Conservation (phyloP, 345 rosid genomes). For the Limnanthes douglasii region DNA sequence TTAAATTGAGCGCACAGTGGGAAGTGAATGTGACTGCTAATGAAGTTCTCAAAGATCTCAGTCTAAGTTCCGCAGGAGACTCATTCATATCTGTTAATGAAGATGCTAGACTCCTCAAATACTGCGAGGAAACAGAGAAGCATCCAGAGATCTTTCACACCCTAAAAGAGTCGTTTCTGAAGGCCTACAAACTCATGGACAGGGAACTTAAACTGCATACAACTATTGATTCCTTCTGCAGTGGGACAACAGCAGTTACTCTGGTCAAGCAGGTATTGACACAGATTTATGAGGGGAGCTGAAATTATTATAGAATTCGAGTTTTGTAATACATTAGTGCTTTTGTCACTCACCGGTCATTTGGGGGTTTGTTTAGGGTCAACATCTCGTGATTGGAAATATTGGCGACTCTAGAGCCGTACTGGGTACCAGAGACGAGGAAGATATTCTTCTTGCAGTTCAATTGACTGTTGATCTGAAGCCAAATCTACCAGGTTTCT, state of each 20-base stretch:
- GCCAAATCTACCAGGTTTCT: conserved; percentile 87
- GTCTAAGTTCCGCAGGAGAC: conserved; percentile 34
- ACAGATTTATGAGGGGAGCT: neutral
- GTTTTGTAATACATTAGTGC: neutral
- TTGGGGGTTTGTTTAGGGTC: conserved; percentile 36
- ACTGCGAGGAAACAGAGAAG: conserved; percentile 36
- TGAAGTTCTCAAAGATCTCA: conserved; percentile 30
- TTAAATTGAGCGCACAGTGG: conserved; percentile 66
- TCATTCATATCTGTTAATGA: conserved; percentile 48
- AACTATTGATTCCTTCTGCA: conserved; percentile 78
- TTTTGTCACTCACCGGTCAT: conserved; percentile 2
- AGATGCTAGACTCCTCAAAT: conserved; percentile 39
- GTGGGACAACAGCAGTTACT: conserved; percentile 98
- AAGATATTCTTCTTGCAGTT: conserved; percentile 58
- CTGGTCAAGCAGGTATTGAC: conserved; percentile 70
- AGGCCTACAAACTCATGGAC: conserved; percentile 92
- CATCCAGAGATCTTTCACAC: conserved; percentile 34
- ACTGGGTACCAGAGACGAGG: conserved; percentile 56
- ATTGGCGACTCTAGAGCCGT: conserved; percentile 97
- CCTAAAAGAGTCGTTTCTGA: conserved; percentile 72
- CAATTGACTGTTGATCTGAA: conserved; percentile 97
- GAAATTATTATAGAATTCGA: conserved; percentile 1
- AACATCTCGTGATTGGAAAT: conserved; percentile 64
- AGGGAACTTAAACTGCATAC: conserved; percentile 68
- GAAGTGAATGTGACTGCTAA: conserved; percentile 46